Evolutionary conservation across 495 filamentous ascomycete genomes (phyloP).

Genomic region (Ramalina intermedia): DNA sequence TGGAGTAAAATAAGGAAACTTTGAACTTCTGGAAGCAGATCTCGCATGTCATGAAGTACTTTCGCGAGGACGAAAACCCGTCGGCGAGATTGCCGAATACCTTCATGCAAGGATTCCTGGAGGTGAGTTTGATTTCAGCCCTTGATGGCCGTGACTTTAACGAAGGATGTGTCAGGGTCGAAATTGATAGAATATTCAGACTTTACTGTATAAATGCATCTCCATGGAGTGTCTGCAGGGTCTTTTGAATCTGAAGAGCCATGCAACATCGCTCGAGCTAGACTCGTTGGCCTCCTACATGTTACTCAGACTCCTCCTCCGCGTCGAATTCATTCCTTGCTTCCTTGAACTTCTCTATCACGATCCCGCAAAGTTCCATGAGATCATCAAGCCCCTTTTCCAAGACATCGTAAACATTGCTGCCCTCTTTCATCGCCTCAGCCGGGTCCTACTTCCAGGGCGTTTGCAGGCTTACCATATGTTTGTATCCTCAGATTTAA

Average conservation of each 20-base stretch:
- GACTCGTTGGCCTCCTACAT: not conserved
- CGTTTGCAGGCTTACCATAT: conserved; percentile 43
- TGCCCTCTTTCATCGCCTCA: conserved; percentile 43
- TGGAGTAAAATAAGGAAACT: conserved; percentile 52
- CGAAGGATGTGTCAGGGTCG: conserved; percentile 11
- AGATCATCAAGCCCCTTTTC: conserved; percentile 81
- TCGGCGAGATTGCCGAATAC: conserved; percentile 62
- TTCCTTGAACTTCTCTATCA: conserved; percentile 66
- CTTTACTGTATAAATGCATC: not conserved
- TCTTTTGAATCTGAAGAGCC: no score
- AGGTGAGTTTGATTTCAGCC: conserved; percentile 36
- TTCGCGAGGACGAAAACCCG: conserved; percentile 76
- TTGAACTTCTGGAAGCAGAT: conserved; percentile 99
- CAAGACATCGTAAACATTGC: conserved; percentile 66
- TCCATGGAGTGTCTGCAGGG: no score
- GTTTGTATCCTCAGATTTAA: conserved; percentile 98
- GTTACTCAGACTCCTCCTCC: conserved; percentile 17
- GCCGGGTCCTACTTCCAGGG: not conserved
- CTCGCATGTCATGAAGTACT: conserved; percentile 93
- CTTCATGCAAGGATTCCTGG: conserved; percentile 88
- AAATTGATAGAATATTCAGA: conserved; percentile 6
- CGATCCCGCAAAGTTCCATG: conserved; percentile 81
- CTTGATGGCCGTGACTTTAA: not conserved
- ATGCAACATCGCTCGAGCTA: no score
- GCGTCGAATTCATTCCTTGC: conserved; percentile 50